Percentiles rank a stretch among this genome's conserved stretches.
These are phyloP conservation scores for Alnus rubra DNA, from an alignment of 306 rosid species.

Conservation along the genomic window DNA sequence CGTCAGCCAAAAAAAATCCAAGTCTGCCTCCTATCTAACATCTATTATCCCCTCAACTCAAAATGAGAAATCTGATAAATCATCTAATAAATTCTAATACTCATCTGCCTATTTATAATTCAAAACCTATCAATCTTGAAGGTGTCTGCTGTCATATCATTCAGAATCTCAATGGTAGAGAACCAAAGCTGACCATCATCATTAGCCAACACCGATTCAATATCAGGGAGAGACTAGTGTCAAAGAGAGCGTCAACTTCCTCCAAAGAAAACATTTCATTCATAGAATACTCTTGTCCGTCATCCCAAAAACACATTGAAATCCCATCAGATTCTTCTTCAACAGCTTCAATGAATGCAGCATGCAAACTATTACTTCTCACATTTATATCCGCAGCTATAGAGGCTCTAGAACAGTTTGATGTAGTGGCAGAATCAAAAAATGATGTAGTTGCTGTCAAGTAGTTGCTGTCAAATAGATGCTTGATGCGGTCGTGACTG, in stretches of 20 bases:
- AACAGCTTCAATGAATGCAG: conserved; percentile 22
- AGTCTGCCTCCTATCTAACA: not conserved
- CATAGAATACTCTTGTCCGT: conserved; percentile 34
- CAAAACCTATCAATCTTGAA: conserved; percentile 48
- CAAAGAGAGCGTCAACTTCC: conserved; percentile 50
- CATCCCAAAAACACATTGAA: not conserved
- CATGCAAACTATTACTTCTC: too few species aligned
- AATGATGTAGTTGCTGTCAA: not conserved
- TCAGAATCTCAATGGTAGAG: conserved; percentile 41
- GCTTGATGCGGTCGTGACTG: too few species aligned
- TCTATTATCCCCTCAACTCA: not conserved
- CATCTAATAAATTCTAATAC: conserved; percentile 3
- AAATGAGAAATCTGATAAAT: conserved; percentile 27
- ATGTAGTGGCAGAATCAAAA: too few species aligned
- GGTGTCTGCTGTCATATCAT: conserved; percentile 51
- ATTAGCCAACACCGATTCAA: conserved; percentile 27
- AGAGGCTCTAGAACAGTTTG: too few species aligned
- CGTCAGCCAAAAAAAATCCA: too few species aligned
- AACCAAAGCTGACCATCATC: conserved; percentile 25
- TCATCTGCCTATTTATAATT: conserved; percentile 38
- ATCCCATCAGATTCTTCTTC: not conserved
- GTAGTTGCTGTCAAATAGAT: too few species aligned
- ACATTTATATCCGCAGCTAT: too few species aligned
- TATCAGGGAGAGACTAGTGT: conserved; percentile 21
- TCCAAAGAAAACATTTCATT: conserved; percentile 73